Percentiles rank a stretch among this genome's conserved stretches.
These are phyloP conservation scores for Aspergillus fumigatus DNA, from an alignment of 2,329 filamentous ascomycete species.

Conservation along the genomic window DNA sequence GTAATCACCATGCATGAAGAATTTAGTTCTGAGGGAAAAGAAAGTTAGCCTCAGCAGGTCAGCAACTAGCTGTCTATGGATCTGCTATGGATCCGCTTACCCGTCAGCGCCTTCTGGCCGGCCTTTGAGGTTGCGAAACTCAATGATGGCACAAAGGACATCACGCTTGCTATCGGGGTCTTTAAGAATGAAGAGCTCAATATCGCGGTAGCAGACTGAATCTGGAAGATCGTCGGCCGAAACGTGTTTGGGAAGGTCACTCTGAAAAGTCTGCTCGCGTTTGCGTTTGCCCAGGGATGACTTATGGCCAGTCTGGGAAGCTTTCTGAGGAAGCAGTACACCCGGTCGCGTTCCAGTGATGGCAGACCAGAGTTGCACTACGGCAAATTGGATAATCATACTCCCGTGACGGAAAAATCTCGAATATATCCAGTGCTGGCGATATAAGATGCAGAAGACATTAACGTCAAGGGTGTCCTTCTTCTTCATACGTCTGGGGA, in stretches of 20 bases:
- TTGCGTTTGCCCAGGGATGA: constrained; percentile 14
- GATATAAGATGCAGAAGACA: constrained; percentile 19
- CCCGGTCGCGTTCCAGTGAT: constrained; percentile 20
- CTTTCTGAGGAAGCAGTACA: constrained; percentile 19
- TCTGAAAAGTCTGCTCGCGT: constrained; percentile 10
- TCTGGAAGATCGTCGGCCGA: constrained; percentile 15
- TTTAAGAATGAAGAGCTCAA: constrained; percentile 22
- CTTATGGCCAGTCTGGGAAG: constrained; percentile 4
- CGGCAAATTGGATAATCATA: constrained; percentile 20
- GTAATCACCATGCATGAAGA: constrained; percentile 27
- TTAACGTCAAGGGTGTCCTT: constrained; percentile 20
- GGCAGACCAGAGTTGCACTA: constrained; percentile 19
- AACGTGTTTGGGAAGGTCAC: constrained; percentile 21
- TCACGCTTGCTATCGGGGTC: constrained; percentile 19
- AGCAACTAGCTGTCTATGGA: no score
- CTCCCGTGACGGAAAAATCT: constrained; percentile 18
- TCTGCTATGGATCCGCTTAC: no score
- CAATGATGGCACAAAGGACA: constrained; percentile 22
- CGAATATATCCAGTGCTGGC: constrained; percentile 23
- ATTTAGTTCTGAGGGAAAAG: constrained; percentile 23
- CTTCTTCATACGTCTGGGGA: constrained; percentile 15
- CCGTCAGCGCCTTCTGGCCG: constrained; percentile 21
- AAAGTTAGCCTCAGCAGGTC: no score
- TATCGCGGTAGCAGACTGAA: constrained; percentile 21
- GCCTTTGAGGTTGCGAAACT: constrained; percentile 26